Conservation (phyloP, 345 rosid genomes). For the Gossypium rotundifolium region DNA sequence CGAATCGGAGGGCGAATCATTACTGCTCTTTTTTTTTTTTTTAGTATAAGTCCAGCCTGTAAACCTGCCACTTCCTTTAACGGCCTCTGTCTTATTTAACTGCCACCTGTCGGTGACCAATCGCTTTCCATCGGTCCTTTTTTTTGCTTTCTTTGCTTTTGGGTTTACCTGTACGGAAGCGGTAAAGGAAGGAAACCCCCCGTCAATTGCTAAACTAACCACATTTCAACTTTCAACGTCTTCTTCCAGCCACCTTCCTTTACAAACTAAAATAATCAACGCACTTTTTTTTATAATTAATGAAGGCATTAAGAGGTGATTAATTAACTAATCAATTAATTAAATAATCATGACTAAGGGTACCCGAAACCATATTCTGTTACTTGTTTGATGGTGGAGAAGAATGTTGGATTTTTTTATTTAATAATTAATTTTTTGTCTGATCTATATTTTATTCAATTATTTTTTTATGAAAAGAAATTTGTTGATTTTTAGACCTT, state of each 20-base stretch:
- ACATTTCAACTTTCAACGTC: not conserved
- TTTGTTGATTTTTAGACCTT: no score
- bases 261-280: constrained; percentile 1
- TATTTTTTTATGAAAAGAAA: not conserved
- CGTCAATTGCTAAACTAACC: constrained; percentile 3
- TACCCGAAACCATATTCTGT: constrained; percentile 34
- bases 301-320: not conserved
- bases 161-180: constrained; percentile 42
- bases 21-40: constrained; percentile 25
- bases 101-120: constrained; percentile 32
- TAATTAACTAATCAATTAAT: not conserved
- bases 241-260: constrained; percentile 47
- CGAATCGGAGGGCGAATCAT: constrained; percentile 61
- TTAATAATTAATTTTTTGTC: not conserved
- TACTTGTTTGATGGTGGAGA: not conserved
- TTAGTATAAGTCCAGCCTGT: constrained; percentile 45
- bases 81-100: constrained; percentile 34
- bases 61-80: constrained; percentile 47
- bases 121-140: not conserved
- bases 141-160: not conserved
- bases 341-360: not conserved
- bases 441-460: not conserved
- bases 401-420: not conserved
- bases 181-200: constrained; percentile 6
- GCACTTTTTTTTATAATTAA: not conserved